Percentiles rank a stretch among this genome's conserved stretches.
Evolutionary conservation across 768 basidiomycete species (phyloP).

Genomic region (Calocybe gangraenosa): DNA sequence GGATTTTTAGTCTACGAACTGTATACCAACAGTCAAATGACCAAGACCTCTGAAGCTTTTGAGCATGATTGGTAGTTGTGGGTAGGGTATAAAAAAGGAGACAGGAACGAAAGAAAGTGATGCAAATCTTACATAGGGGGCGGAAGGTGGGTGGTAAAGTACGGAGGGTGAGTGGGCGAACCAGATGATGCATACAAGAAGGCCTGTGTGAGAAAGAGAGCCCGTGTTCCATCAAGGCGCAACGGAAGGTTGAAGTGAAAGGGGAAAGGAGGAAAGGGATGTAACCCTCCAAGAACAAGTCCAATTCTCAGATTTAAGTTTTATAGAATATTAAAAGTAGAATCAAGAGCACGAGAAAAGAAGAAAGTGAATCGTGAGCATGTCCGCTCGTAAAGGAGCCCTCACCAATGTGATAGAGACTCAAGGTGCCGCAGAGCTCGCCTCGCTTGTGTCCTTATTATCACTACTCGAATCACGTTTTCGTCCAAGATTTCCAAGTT

Average conservation of each 20-base stretch:
- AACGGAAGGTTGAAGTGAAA: not conserved
- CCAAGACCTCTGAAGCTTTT: not conserved
- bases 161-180: not conserved
- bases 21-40: too few relatives aligned
- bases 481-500: slow-evolving; percentile 42
- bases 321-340: slow-evolving; percentile 1
- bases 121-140: too few relatives aligned
- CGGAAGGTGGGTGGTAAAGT: too few relatives aligned
- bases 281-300: slow-evolving; percentile 2
- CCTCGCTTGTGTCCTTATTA: slow-evolving; percentile 33
- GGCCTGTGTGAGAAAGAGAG: not conserved
- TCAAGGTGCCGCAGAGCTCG: slow-evolving; percentile 11
- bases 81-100: not conserved
- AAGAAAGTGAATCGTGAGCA: slow-evolving; percentile 5
- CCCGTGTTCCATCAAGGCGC: slow-evolving; percentile 2
- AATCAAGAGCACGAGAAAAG: not conserved
- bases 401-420: not conserved
- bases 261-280: too few relatives aligned
- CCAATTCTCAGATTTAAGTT: not conserved
- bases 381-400: not conserved
- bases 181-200: not conserved
- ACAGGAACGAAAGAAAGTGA: too few relatives aligned
- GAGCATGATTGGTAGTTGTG: slow-evolving; percentile 1
- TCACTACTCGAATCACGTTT: slow-evolving; percentile 51
- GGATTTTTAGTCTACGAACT: not conserved